A percentile compares a stretch with the other conserved stretches of the same genome.
phyloP scores from a whole-genome alignment of 2,329 filamentous ascomycete genomes.

The Botryotinia globosa region DNA sequence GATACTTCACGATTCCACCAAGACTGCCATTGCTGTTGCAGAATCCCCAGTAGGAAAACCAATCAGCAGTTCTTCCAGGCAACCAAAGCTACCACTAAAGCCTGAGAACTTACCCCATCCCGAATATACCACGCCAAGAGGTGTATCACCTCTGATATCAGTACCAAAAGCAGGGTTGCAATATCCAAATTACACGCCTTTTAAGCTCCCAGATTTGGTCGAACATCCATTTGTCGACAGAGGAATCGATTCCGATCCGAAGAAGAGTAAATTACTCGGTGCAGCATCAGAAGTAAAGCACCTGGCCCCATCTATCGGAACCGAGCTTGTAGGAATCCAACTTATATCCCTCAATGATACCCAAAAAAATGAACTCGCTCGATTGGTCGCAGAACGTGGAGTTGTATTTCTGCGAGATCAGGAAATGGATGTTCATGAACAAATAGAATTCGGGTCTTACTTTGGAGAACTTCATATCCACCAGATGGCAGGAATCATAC shows the following conservation, averaged over 20 bases:
- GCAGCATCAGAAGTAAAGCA: conserved; percentile 35
- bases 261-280: conserved; percentile 42
- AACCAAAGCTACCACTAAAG: conserved; percentile 10
- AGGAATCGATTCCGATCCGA: conserved; percentile 36
- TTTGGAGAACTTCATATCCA: conserved; percentile 39
- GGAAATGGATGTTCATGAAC: conserved; percentile 44
- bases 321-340: conserved; percentile 66
- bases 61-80: neutral
- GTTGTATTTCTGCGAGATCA: conserved; percentile 55
- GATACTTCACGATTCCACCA: neutral
- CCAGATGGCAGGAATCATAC: conserved; percentile 20
- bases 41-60: neutral
- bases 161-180: conserved; percentile 17
- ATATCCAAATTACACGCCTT: conserved; percentile 20
- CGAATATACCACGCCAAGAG: conserved; percentile 14
- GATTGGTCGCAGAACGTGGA: conserved; percentile 57
- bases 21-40: neutral
- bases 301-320: conserved; percentile 65
- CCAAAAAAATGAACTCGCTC: conserved; percentile 72
- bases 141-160: conserved; percentile 10
- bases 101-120: conserved; percentile 18
- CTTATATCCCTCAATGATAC: conserved; percentile 62
- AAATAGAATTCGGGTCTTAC: conserved; percentile 47
- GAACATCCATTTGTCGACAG: conserved; percentile 18
- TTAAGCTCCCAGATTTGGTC: conserved; percentile 18